Evolutionary conservation across 768 basidiomycete genomes (phyloP).

Genomic region (Dendrothele bispora): DNA sequence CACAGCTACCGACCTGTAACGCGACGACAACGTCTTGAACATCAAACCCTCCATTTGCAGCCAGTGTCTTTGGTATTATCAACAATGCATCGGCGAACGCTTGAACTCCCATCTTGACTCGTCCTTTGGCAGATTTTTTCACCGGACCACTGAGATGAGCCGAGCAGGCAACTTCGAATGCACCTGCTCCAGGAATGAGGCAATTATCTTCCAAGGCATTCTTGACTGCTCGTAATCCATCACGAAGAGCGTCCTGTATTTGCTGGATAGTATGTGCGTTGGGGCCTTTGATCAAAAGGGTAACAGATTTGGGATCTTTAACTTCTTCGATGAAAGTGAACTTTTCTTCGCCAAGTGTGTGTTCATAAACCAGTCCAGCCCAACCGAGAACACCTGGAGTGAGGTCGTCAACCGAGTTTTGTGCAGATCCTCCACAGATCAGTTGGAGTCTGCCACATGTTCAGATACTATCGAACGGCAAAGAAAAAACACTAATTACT

Average conservation of each 20-base stretch:
- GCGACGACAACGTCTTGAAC: conserved; percentile 94
- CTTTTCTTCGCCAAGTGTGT: conserved; percentile 98
- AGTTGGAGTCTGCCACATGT: conserved; percentile 71
- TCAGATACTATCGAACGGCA: background rate
- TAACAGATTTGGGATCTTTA: conserved; percentile 92
- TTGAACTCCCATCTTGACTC: conserved; percentile 95
- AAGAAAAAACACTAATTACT: conserved; percentile 20
- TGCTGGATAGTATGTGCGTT: conserved; percentile 95
- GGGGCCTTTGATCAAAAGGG: conserved; percentile 95
- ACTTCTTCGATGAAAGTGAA: conserved; percentile 98
- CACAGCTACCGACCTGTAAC: conserved; percentile 61
- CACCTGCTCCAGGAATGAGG: conserved; percentile 94
- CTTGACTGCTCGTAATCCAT: conserved; percentile 94
- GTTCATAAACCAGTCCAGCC: conserved; percentile 98
- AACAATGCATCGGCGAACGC: conserved; percentile 95
- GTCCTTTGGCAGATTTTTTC: conserved; percentile 87
- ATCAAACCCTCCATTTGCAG: conserved; percentile 94
- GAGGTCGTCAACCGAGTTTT: conserved; percentile 97
- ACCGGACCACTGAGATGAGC: conserved; percentile 76
- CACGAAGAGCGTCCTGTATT: conserved; percentile 97
- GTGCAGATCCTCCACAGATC: conserved; percentile 91
- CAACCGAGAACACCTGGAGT: conserved; percentile 90
- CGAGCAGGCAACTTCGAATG: conserved; percentile 93
- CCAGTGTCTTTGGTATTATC: conserved; percentile 94
- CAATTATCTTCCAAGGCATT: conserved; percentile 91